Base-by-base conservation (phyloP, 768 basidiomycete species). In the Coprinopsis cinerea region DNA sequence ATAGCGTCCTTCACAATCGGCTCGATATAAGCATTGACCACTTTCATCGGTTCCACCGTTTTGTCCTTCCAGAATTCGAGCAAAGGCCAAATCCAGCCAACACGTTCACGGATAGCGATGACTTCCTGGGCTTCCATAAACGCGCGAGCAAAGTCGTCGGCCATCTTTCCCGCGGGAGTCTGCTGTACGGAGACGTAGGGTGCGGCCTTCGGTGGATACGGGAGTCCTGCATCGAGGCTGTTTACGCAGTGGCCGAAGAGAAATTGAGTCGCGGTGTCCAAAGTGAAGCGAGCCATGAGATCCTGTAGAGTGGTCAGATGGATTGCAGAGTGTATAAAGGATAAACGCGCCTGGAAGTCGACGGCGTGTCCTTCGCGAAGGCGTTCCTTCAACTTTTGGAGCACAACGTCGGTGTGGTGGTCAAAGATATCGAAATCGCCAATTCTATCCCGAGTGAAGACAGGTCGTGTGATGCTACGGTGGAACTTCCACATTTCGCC, bases 191-290 rank as follows among this genome's bases (percentile, higher is more conserved):
- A 51, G 30, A 61, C 36, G 39, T 57, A 61, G 6, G 58, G 20
- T 10, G 64, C 64, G 36, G n/a, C n/a, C n/a, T 75, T 72, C 58
- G 70, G 66, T 0, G 81, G 80, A 51, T 77, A 81, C 9, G 78
- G 78, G 13, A 84, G 64, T 13, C 68, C 69, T 2, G 72, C 71
- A 2, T 68, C 61, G 26, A 85, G 75, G 50, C 70, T 74, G 50
- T 82, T 63, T 2, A 83, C 77, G 55, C 76, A 77, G 44, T 66
- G 67, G 2, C 82, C 82, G 47, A 85, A 83, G 28, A 86, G 71
- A 57, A 83, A 83, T 48, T 83, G 81, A 0, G 81, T 77, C 1
- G 82, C 81, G 1, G 79, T 73, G 64, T 86, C 84, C 20, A 85
- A 73, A 0, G 83, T 83, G 59, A 83, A 84, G 1, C 81, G 73